phyloP scores from a whole-genome alignment of 768 basidiomycete genomes.

The Leccinum fibrillosum region DNA sequence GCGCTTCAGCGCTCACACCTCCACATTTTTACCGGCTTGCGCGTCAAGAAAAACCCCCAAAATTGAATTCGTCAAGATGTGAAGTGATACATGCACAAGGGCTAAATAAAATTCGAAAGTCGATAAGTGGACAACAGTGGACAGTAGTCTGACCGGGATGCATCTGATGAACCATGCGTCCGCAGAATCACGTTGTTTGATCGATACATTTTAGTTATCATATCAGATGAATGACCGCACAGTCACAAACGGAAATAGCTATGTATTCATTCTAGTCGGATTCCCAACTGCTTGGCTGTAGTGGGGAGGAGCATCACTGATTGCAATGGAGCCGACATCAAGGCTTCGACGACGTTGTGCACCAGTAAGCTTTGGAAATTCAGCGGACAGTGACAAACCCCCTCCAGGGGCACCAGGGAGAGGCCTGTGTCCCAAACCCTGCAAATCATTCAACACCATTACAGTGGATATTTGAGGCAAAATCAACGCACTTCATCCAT shows the following conservation, averaged over 20 bases:
- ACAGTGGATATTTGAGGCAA: background rate
- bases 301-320: constrained; percentile 21
- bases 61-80: no score
- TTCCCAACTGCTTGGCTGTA: constrained; percentile 20
- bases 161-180: no score
- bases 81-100: no score
- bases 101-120: no score
- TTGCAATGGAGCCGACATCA: constrained; percentile 12
- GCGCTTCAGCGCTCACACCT: no score
- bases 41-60: no score
- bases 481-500: constrained; percentile 18
- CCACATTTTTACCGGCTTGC: no score
- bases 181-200: no score
- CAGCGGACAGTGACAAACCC: constrained; percentile 10
- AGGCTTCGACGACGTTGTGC: constrained; percentile 2
- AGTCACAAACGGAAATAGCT: background rate
- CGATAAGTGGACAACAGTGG: no score
- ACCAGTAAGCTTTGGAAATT: constrained; percentile 13
- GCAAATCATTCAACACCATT: background rate
- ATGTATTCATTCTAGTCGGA: background rate
- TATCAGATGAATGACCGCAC: background rate
- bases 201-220: background rate
- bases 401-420: constrained; percentile 25
- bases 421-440: constrained; percentile 15
- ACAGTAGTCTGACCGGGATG: no score